Base-by-base conservation (phyloP, 306 rosid species). In the Calophaca sinica region DNA sequence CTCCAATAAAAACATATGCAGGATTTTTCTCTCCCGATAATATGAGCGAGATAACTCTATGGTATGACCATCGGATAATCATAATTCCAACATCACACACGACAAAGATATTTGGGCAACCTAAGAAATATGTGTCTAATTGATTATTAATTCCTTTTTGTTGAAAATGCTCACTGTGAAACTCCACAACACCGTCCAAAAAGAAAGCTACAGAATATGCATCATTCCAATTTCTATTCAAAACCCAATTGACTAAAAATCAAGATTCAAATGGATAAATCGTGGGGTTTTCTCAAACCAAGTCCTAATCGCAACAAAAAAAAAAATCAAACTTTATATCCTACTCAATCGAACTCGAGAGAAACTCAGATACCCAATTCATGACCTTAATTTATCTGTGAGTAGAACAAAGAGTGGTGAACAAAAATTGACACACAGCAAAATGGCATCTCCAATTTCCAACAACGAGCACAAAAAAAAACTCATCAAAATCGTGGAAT, bases 381-480 rank as follows among this genome's bases (percentile, higher is more conserved):
- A 62, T 52, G 45, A 50, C 13, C 26, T 9, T 77, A 84, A 76
- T 79, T 79, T 70, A 42, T 0, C 51, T 79, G 35, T 48, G 28
- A 20, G 55, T 41, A 20, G 68, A 64, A 71, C 7, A 60, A 64
- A 75, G 13, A 57, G 64, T 54, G 9, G 5, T 70, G 57, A 49
- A 46, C 58, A 39, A 70, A 57, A 49, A 79, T 32, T 59, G 49
- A 42, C 46, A 36, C 35, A 36, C 6, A 7, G 68, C 42, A 80
- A 72, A 76, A 68, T 73, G 80, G 67, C 35, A 53, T 68, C 70
- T 38, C 54, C 31, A 64, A 77, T 72, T 84, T 46, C 10, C 29
- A 54, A 53, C 1, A 29, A 32, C 41, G 26, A 65, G 63, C 60
- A 26, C 69, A 70, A 73, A 42, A n/a, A n/a, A n/a, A 65, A 64